Evolutionary conservation across 257 asterid genomes (phyloP).

Genomic region (Capsicum rhomboideum): DNA sequence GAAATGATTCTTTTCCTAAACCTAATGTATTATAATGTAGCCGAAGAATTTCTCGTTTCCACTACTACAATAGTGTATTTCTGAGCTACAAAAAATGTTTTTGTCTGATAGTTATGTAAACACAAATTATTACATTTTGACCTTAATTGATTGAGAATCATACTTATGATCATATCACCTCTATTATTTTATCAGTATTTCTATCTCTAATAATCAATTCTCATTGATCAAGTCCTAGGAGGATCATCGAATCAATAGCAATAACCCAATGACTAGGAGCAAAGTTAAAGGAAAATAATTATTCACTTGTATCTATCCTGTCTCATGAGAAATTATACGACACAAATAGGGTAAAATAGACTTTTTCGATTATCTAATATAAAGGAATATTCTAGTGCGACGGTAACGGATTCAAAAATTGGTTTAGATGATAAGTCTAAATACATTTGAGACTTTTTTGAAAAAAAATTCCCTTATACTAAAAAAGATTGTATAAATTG

Average conservation of each 20-base stretch:
- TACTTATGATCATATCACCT: too few relatives aligned
- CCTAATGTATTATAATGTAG: background rate
- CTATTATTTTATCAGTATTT: background rate
- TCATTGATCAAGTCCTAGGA: background rate
- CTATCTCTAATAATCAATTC: background rate
- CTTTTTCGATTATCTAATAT: too few relatives aligned
- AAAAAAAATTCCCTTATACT: too few relatives aligned
- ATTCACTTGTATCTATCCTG: background rate
- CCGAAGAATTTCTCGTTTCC: background rate
- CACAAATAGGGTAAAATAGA: too few relatives aligned
- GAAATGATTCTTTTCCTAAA: background rate
- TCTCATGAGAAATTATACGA: background rate
- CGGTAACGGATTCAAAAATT: background rate
- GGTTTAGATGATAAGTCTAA: too few relatives aligned
- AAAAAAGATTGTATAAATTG: too few relatives aligned
- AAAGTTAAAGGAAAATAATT: background rate
- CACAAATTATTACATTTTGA: too few relatives aligned
- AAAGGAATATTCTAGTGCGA: background rate
- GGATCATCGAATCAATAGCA: background rate
- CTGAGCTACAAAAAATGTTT: background rate
- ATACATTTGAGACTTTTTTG: too few relatives aligned
- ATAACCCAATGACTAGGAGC: background rate
- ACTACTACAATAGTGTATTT: background rate
- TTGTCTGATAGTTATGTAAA: background rate
- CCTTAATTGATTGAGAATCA: too few relatives aligned